Conservation (phyloP, 228 moss, liverwort and hornwort species). For the Sphagnum magellanicum region DNA sequence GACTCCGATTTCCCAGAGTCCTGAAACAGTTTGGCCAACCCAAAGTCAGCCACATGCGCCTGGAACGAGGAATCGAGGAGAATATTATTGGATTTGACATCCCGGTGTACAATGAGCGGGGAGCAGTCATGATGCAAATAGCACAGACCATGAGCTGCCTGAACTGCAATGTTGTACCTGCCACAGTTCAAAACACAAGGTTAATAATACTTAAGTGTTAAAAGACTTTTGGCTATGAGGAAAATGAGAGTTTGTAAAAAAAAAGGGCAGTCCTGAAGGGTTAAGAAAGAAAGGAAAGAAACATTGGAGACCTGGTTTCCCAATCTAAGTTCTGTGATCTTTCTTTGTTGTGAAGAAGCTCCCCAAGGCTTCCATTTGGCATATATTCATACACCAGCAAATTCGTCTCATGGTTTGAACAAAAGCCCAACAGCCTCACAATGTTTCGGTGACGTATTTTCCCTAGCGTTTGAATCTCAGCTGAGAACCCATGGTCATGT, state of each 20-base stretch:
- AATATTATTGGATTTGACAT: slow-evolving; percentile 43
- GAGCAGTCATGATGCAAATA: slow-evolving; percentile 44
- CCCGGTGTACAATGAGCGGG: slow-evolving; percentile 31
- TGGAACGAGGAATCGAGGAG: slow-evolving; percentile 25
- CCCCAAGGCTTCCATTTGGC: slow-evolving; percentile 45
- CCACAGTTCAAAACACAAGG: neutral
- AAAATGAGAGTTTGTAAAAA: neutral
- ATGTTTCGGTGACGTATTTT: slow-evolving; percentile 41
- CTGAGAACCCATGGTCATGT: slow-evolving; percentile 42
- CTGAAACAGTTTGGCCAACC: slow-evolving; percentile 34
- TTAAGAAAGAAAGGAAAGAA: neutral
- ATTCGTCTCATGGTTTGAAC: slow-evolving; percentile 30
- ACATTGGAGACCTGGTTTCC: slow-evolving; percentile 10
- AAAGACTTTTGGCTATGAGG: neutral
- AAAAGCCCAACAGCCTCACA: slow-evolving; percentile 32
- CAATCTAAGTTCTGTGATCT: slow-evolving; percentile 29
- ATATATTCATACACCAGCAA: slow-evolving; percentile 46
- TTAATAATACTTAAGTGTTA: neutral
- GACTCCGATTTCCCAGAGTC: slow-evolving; percentile 33
- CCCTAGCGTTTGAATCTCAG: slow-evolving; percentile 38
- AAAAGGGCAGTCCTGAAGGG: neutral
- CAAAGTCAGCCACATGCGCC: slow-evolving; percentile 39
- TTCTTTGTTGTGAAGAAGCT: slow-evolving; percentile 27
- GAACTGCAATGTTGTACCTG: slow-evolving; percentile 25
- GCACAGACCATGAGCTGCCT: slow-evolving; percentile 32